Base-by-base conservation (phyloP, 1,284 basidiomycete genomes). In the Tylopilus microsporus region DNA sequence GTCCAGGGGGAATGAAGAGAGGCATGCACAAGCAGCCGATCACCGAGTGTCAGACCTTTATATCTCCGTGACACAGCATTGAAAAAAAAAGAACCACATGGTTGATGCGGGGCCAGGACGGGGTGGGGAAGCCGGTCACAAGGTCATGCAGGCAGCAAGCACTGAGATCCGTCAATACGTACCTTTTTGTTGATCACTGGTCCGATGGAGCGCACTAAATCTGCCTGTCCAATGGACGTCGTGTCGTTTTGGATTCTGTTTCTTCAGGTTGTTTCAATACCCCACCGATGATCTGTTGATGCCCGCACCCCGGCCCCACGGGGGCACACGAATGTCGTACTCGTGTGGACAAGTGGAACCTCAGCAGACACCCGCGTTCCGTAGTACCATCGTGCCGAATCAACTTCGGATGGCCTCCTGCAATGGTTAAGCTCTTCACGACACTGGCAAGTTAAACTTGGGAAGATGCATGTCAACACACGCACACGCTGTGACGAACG, bases 21-120 rank as follows among this genome's bases (percentile, higher is more conserved):
- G 45, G 39, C 37, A 18, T 46, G 42, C 55, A 25, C 21, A 10
- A 34, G 30, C 6, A 51, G 13, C 18, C 18, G 41, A 51, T 49
- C 2, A 45, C 41, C 41, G 11, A 7, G 32, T 6, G 11, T 15
- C 50, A 13, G n/a, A 21, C 41, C 34, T 66, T 68, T 68, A 67
- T 62, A 58, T 34, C 32, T 6, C n/a, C 30, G 48, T 16, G 10
- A 34, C 9, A 42, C 42, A 34, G 25, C 32, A 39, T 54, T 56
- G 32, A 37, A 49, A n/a, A 30, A 30, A 49, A 49, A 36, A 36
- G 34, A 36, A 12, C 53, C 63, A 55, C 56, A 48, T 56, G 66
- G 43, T 19, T 10, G 21, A 51, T 25, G 12, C 4, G 30, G 47
- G 30, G 52, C 52, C 51, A 25, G 25, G 25, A 25, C 4, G 25